Base-by-base conservation (phyloP, 1,284 basidiomycete genomes). In the Microstroma glucosiphilum region DNA sequence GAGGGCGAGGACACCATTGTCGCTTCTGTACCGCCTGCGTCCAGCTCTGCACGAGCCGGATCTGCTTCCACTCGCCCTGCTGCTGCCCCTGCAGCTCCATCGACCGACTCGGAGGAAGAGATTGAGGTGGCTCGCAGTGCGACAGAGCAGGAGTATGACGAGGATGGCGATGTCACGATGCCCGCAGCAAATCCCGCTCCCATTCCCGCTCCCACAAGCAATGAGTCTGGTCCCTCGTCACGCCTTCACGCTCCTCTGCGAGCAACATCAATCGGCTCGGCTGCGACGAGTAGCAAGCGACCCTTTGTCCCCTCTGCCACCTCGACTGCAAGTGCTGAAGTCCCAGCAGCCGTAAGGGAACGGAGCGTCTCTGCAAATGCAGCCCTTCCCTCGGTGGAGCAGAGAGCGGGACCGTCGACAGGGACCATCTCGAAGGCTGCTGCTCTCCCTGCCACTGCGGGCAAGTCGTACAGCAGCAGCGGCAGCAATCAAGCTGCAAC, bases 291-390 rank as follows among this genome's bases (percentile, higher is more conserved):
- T 8, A 48, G 59, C 4, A 55, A 48, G 6, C 30, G 11, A 4
- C 21, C 37, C 15, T 21, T 49, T 21, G 58, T 30, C 26, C 7
- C 15, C 19, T 53, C 56, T 41, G 40, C 8, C 23, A 58, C 6
- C 15, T 58, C 59, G 48, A 59, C 60, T 41, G 51, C 37, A 12
- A 41, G 12, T 15, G 42, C 57, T 17, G 64, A 60, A 37, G 61
- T 57, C 30, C 41, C 37, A 12, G 25, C 60, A 6, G 48, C 30
- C 30, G 62, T 59, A 17, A 62, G 40, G 55, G 13, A 60, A 60
- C 43, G 68, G 37, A 40, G 68, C 26, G 58, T 70, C 2, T 66
- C 69, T 19, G 69, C 69, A 21, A 48, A 48, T 12, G 43, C 43
- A 48, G 43, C 15, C 43, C 21, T 48, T 37, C 30, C 30, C 30